phyloP scores from a whole-genome alignment of 805 yeast species.

The Ogataea allantospora region DNA sequence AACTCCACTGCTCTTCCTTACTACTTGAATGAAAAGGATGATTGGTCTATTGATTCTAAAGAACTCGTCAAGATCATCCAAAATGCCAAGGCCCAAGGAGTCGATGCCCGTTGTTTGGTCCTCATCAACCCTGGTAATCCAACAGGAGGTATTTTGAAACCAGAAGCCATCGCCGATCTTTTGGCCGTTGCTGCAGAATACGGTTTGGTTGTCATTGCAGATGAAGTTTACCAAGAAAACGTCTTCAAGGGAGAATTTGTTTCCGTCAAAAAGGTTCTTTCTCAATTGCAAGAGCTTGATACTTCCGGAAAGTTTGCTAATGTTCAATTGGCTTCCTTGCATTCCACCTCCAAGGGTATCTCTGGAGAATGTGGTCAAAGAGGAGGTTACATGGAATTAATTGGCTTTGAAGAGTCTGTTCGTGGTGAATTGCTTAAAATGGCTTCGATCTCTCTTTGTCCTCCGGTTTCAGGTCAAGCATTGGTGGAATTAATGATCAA shows the following conservation, averaged over 20 bases:
- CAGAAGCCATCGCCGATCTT: constrained; percentile 65
- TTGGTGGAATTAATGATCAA: constrained; percentile 88
- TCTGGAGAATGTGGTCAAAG: constrained; percentile 99
- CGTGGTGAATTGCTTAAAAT: constrained; percentile 73
- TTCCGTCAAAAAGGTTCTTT: constrained; percentile 79
- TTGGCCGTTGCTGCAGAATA: constrained; percentile 79
- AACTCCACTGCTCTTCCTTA: constrained; percentile 84
- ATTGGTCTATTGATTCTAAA: constrained; percentile 80
- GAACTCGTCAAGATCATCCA: constrained; percentile 57
- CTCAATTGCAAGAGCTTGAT: constrained; percentile 54
- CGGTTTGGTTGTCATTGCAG: constrained; percentile 87
- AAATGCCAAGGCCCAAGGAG: constrained; percentile 48
- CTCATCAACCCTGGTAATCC: constrained; percentile 99
- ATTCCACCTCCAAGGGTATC: constrained; percentile 97
- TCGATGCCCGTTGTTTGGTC: constrained; percentile 75
- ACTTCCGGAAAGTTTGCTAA: constrained; percentile 56
- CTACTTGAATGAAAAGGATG: constrained; percentile 71
- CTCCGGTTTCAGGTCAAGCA: constrained; percentile 94
- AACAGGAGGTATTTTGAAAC: constrained; percentile 80
- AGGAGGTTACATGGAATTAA: constrained; percentile 96
- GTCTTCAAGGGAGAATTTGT: constrained; percentile 77
- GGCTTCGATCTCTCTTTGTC: constrained; percentile 88
- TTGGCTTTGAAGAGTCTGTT: constrained; percentile 74
- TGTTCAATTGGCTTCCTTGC: constrained; percentile 89
- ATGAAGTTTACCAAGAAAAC: constrained; percentile 97